phyloP scores from a whole-genome alignment of 108 stramenopile genomes.

The Cyclotella sp. region DNA sequence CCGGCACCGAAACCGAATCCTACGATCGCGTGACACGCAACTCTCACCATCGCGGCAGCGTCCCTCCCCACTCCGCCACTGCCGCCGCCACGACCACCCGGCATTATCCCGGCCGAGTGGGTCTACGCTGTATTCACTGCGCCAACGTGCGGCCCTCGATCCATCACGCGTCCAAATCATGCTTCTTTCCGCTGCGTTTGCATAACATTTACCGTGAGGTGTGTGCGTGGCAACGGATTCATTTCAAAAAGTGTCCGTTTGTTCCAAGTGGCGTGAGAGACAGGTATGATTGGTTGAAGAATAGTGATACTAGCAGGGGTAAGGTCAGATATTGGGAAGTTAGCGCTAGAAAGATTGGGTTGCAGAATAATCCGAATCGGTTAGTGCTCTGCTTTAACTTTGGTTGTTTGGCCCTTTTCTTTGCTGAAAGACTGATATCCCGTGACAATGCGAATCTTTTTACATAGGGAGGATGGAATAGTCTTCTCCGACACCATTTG shows the following conservation, averaged over 20 bases:
- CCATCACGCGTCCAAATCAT: slow-evolving; percentile 31
- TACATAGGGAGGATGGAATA: slow-evolving; percentile 46
- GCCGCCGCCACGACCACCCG: slow-evolving; percentile 17
- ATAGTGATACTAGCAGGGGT: slow-evolving; percentile 45
- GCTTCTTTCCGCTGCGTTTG: slow-evolving; percentile 52
- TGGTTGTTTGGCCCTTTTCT: background rate
- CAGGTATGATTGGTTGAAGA: slow-evolving; percentile 54
- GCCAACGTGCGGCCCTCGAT: slow-evolving; percentile 35
- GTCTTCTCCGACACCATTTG: slow-evolving; percentile 38
- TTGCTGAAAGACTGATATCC: no score
- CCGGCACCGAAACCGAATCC: background rate
- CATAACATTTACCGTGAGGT: slow-evolving; percentile 55
- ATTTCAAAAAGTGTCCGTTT: slow-evolving; percentile 55
- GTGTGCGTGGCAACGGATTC: slow-evolving; percentile 64
- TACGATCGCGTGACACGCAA: slow-evolving; percentile 8
- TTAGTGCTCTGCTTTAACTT: background rate
- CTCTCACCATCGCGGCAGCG: slow-evolving; percentile 12
- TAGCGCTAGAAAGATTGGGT: slow-evolving; percentile 56
- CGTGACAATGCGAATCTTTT: slow-evolving; percentile 2
- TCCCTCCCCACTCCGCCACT: background rate
- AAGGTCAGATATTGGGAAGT: slow-evolving; percentile 57
- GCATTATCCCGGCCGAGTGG: slow-evolving; percentile 54
- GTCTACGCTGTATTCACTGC: slow-evolving; percentile 52
- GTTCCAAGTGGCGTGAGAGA: slow-evolving; percentile 43
- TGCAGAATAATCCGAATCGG: slow-evolving; percentile 54